phyloP scores from a whole-genome alignment of 1,139 yeast genomes.

The Nakaseomyces bracarensis region DNA sequence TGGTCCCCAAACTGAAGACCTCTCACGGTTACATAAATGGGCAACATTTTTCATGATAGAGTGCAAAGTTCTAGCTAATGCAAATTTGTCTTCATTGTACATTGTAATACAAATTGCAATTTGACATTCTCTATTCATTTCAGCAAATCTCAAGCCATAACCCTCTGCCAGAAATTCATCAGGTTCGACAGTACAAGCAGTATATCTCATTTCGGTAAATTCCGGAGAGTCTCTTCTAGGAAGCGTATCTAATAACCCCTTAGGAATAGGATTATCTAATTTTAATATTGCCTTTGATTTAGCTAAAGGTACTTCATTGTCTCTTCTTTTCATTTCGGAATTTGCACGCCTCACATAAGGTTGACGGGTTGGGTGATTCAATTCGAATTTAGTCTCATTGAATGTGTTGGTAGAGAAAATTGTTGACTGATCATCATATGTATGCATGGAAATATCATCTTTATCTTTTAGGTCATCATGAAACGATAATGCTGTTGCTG shows the following conservation, averaged over 20 bases:
- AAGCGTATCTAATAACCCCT: constrained; percentile 67
- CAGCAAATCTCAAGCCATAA: constrained; percentile 75
- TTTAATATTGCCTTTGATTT: constrained; percentile 52
- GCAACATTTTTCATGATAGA: constrained; percentile 89
- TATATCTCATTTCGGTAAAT: constrained; percentile 87
- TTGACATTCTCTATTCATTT: constrained; percentile 81
- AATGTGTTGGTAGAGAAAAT: constrained; percentile 34
- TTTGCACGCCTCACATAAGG: constrained; percentile 41
- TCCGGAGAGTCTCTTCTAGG: constrained; percentile 85
- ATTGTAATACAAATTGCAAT: constrained; percentile 83
- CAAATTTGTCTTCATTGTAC: constrained; percentile 89
- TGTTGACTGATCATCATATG: constrained; percentile 29
- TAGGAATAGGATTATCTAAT: constrained; percentile 87
- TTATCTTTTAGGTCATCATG: constrained; percentile 19
- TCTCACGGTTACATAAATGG: constrained; percentile 70
- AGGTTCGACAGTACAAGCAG: constrained; percentile 88
- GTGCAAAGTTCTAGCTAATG: constrained; percentile 87
- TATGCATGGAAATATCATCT: constrained; percentile 19
- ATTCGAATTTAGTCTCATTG: constrained; percentile 31
- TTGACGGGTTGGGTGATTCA: constrained; percentile 45
- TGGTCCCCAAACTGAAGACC: constrained; percentile 85
- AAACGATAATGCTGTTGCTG: constrained; percentile 24
- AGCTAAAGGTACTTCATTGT: constrained; percentile 51
- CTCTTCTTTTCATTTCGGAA: constrained; percentile 51
- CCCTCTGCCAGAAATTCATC: constrained; percentile 75